phyloP scores from a whole-genome alignment of 495 filamentous ascomycete genomes.

The Lepidopterella palustris region DNA sequence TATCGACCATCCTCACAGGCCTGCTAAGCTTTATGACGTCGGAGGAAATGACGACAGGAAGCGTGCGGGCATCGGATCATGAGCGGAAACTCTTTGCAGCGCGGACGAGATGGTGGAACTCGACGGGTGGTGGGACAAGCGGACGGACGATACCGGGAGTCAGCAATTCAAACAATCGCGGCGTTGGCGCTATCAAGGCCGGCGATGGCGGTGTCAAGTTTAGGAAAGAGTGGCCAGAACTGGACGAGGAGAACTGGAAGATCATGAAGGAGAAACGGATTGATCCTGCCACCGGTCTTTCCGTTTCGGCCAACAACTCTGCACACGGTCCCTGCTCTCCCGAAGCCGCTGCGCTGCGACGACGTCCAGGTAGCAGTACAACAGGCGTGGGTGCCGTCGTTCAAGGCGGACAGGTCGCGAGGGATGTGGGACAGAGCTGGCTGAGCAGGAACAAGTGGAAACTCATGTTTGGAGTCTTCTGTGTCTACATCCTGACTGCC shows the following conservation, averaged over 20 bases:
- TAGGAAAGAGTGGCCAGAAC: constrained; percentile 77
- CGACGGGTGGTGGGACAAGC: constrained; percentile 74
- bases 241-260: constrained; percentile 86
- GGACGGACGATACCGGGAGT: constrained; percentile 12
- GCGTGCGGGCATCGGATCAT: constrained; percentile 66
- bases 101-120: constrained; percentile 92
- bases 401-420: constrained; percentile 62
- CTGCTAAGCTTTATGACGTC: constrained; percentile 95
- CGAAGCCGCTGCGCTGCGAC: constrained; percentile 61
- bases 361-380: constrained; percentile 59
- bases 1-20: constrained; percentile 91
- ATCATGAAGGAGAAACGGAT: constrained; percentile 84
- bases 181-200: constrained; percentile 64
- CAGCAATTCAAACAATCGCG: constrained; percentile 28
- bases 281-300: constrained; percentile 67
- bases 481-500: constrained; percentile 73
- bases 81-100: constrained; percentile 75
- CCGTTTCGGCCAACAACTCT: constrained; percentile 23
- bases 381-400: constrained; percentile 73
- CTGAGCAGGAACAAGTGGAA: constrained; percentile 67
- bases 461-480: constrained; percentile 58
- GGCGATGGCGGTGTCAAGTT: constrained; percentile 94
- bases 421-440: constrained; percentile 77
- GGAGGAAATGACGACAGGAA: constrained; percentile 97
- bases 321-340: constrained; percentile 41